Evolutionary conservation across 83 land plant species (phyloP), one percentile per base, ranked within the genome.

Genomic region (Thuja plicata): DNA sequence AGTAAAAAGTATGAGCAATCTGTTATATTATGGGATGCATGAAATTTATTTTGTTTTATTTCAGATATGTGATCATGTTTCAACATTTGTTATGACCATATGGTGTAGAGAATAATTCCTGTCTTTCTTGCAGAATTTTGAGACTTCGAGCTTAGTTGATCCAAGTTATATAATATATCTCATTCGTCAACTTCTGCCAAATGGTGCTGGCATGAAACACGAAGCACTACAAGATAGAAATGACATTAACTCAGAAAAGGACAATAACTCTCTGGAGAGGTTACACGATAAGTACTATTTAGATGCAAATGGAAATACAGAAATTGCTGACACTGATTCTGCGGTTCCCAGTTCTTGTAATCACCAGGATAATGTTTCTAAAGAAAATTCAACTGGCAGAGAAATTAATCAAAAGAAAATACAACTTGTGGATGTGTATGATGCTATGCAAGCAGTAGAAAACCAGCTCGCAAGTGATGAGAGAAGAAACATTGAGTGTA

Each of bases 141-240:
- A 96, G 27, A 87, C 89, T 10, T 86, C 95, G n/a, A 95, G 95
- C 30, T 93, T 97, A 12, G 95, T 98, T 70, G 99, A 98, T 90
- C 99, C 99, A 15, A 94, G 98, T 91, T 95, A 95, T 89, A 89
- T 98, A 57, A 98, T 98, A 32, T 92, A 96, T 76, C 93, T 98
- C 70, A 98, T 98, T 76, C 91, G 99, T 77, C 91, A 91, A 89
- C 94, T 98, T 77, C 87, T 98, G 43, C 98, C 99, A 13, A 35
- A 77, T 60, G 71, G 86, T 74, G 87, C 2, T 16, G 90, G 21
- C 34, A 37, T 38, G 54, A 46, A 60, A 12, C 71, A 34, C 38
- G 88, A 70, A 24, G 40, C 74, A 84, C 43, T 43, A 21, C 60
- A 50, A 15, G 90, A 21, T 37, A 54, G 82, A 79, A 89, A 7